Percentiles rank a stretch among this genome's conserved stretches.
Conservation (phyloP, 228 moss, liverwort and hornwort species). For the Sphagnum fallax region DNA sequence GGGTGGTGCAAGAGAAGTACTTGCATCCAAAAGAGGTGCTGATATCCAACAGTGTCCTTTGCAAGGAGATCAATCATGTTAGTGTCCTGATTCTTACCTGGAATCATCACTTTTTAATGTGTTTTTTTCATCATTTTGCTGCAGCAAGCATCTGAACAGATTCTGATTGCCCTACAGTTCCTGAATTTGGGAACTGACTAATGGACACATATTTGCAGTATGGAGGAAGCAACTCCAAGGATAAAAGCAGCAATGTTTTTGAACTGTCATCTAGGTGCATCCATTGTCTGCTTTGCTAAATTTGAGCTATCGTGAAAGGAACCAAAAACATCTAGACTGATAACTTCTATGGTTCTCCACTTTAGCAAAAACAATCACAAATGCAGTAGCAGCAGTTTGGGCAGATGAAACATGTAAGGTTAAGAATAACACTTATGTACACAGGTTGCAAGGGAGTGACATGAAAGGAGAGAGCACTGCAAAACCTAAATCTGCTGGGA, state of each 20-base stretch:
- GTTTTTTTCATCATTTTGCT: too few species aligned
- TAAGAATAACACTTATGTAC: background rate
- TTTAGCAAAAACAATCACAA: background rate
- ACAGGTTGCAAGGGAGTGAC: conserved; percentile 25
- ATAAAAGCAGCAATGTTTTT: background rate
- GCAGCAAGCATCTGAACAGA: too few species aligned
- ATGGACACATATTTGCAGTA: background rate
- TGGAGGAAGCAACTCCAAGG: background rate
- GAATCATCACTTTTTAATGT: too few species aligned
- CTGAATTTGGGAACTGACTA: background rate
- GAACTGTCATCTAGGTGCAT: background rate
- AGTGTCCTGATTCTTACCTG: conserved; percentile 2
- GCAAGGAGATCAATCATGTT: conserved; percentile 70
- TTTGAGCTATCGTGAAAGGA: background rate
- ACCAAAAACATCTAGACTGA: background rate
- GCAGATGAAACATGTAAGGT: background rate
- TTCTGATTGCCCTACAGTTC: too few species aligned
- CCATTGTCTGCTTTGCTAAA: background rate
- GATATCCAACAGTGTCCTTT: conserved; percentile 45
- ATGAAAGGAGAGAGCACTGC: conserved; percentile 13
- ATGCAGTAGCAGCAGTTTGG: background rate
- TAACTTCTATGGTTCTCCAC: background rate
- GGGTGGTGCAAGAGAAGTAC: conserved; percentile 67
- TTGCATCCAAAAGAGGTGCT: conserved; percentile 89
- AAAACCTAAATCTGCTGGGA: conserved; percentile 6